phyloP scores from a whole-genome alignment of 257 asterid species.

The Solanum ossicruentum region DNA sequence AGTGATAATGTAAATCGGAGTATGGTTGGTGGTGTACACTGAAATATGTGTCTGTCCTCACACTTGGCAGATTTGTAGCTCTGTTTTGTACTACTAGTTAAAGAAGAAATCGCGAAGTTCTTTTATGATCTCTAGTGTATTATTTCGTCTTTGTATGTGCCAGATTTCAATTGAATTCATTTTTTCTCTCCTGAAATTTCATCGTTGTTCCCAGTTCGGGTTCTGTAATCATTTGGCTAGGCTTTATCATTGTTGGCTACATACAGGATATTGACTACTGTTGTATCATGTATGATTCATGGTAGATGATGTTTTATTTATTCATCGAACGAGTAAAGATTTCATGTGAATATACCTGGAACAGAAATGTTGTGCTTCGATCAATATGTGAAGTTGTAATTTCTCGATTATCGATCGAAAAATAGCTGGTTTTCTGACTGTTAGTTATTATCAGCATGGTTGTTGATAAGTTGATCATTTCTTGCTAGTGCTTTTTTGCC shows the following conservation, averaged over 20 bases:
- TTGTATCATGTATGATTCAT: neutral
- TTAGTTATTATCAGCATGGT: neutral
- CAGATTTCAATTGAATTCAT: neutral
- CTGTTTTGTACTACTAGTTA: neutral
- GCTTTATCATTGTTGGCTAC: neutral
- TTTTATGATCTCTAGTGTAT: neutral
- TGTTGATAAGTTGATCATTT: neutral
- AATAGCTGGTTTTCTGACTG: neutral
- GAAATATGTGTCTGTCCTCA: neutral
- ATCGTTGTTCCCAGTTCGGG: neutral
- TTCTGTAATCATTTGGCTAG: neutral
- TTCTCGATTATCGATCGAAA: neutral
- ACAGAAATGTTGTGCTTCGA: neutral
- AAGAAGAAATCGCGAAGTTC: neutral
- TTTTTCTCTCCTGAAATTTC: neutral
- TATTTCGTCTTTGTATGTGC: neutral
- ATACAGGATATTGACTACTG: neutral
- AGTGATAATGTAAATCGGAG: neutral
- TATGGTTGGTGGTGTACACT: neutral
- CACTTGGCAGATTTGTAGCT: neutral
- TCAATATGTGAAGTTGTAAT: neutral
- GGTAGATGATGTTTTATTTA: neutral
- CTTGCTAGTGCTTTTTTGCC: neutral
- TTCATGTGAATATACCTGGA: neutral
- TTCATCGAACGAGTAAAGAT: neutral